Conservation (phyloP, 257 asterid genomes). For the Lantana camara region DNA sequence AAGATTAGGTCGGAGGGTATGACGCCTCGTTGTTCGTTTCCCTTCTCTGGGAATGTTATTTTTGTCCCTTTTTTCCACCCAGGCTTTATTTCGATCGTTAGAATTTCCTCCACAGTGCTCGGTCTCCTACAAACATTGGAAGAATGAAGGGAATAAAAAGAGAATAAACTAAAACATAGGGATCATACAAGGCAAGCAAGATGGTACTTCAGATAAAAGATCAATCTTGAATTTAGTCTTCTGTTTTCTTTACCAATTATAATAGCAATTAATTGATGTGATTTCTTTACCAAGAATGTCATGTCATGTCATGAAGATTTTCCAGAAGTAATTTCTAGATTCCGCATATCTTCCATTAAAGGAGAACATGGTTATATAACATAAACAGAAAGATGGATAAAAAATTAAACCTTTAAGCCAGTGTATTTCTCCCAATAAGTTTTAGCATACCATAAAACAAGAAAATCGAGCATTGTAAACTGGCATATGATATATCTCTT, state of each 20-base stretch:
- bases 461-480: not conserved
- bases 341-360: no score
- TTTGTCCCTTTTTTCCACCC: constrained; percentile 99
- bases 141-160: not conserved
- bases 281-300: no score
- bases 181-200: not conserved
- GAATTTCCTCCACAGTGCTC: constrained; percentile 64
- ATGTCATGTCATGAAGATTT: not conserved
- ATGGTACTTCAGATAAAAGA: not conserved
- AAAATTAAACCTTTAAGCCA: not conserved
- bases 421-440: not conserved
- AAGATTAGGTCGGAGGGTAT: constrained; percentile 85
- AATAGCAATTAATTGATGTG: no score
- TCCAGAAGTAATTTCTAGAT: no score
- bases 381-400: not conserved
- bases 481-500: not conserved
- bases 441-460: not conserved
- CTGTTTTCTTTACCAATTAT: no score
- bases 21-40: constrained; percentile 74
- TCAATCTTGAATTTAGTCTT: not conserved
- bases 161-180: not conserved
- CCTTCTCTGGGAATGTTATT: constrained; percentile 91
- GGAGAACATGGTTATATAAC: constrained; percentile 5
- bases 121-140: constrained; percentile 57
- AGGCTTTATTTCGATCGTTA: constrained; percentile 78